phyloP scores from a whole-genome alignment of 2,329 filamentous ascomycete genomes.

The Chaetomium globosum region DNA sequence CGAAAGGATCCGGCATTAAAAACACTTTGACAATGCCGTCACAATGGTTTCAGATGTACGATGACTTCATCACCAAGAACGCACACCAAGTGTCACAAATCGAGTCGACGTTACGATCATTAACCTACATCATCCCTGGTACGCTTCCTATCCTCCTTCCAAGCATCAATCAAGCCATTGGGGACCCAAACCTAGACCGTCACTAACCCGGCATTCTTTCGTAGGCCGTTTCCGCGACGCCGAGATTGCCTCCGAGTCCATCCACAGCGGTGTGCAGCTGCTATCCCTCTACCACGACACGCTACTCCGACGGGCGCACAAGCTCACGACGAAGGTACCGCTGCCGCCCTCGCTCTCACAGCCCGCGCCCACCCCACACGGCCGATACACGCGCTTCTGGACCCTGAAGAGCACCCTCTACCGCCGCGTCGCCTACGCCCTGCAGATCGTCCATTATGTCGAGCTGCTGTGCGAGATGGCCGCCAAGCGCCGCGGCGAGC shows the following conservation, averaged over 20 bases:
- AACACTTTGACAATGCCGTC: slow-evolving; percentile 57
- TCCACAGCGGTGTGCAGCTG: slow-evolving; percentile 86
- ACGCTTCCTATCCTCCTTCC: not conserved
- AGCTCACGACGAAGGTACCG: slow-evolving; percentile 52
- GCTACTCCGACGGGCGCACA: slow-evolving; percentile 69
- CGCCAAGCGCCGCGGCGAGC: slow-evolving; percentile 81
- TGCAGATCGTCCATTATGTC: slow-evolving; percentile 92
- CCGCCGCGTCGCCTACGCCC: slow-evolving; percentile 73
- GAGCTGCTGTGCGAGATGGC: slow-evolving; percentile 98
- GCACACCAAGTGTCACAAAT: slow-evolving; percentile 91
- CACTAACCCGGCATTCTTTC: not conserved
- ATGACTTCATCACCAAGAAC: slow-evolving; percentile 93
- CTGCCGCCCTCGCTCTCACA: slow-evolving; percentile 53
- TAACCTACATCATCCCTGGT: slow-evolving; percentile 85
- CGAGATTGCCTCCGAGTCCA: slow-evolving; percentile 89
- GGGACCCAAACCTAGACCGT: not conserved
- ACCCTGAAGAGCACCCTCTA: slow-evolving; percentile 68
- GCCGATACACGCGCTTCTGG: slow-evolving; percentile 70
- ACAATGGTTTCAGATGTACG: slow-evolving; percentile 71
- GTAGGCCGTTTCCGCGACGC: slow-evolving; percentile 85
- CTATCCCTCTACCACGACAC: slow-evolving; percentile 92
- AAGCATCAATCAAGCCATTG: not conserved
- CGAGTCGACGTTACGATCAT: slow-evolving; percentile 84
- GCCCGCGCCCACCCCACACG: slow-evolving; percentile 57
- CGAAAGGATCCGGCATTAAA: slow-evolving; percentile 12